Evolutionary conservation across 495 filamentous ascomycete species (phyloP).

Genomic region (Choiromyces venosus): DNA sequence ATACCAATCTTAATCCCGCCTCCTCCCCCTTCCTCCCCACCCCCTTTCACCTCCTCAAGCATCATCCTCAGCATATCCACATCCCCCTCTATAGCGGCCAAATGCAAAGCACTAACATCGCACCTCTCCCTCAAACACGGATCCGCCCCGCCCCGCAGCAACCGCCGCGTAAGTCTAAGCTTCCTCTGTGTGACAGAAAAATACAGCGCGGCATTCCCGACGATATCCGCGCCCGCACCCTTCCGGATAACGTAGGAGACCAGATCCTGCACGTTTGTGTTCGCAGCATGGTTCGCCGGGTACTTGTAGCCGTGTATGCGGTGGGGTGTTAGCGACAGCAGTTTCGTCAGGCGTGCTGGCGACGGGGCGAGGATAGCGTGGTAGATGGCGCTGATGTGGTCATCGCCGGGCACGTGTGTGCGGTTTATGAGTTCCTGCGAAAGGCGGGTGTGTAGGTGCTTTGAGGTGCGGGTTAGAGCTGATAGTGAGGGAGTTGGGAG

Average conservation of each 20-base stretch:
- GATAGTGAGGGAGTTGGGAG: background rate
- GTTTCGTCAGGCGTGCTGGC: background rate
- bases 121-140: background rate
- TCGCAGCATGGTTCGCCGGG: background rate
- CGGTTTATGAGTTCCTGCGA: background rate
- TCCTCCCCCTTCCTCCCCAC: background rate
- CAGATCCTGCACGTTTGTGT: background rate
- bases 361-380: background rate
- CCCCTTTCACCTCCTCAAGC: background rate
- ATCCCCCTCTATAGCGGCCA: background rate
- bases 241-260: background rate
- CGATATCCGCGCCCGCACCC: background rate
- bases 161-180: background rate
- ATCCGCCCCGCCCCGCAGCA: background rate
- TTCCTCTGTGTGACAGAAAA: background rate
- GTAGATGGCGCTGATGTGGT: slow-evolving; percentile 1
- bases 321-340: background rate
- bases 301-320: background rate
- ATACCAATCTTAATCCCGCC: background rate
- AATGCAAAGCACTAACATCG: background rate
- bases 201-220: background rate
- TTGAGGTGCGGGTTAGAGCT: background rate
- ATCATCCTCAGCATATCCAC: background rate
- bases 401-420: background rate
- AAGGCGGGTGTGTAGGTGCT: background rate